These are phyloP conservation scores for Nakazawaea wickerhamii DNA, from an alignment of 805 yeast species.

Conservation along the genomic window DNA sequence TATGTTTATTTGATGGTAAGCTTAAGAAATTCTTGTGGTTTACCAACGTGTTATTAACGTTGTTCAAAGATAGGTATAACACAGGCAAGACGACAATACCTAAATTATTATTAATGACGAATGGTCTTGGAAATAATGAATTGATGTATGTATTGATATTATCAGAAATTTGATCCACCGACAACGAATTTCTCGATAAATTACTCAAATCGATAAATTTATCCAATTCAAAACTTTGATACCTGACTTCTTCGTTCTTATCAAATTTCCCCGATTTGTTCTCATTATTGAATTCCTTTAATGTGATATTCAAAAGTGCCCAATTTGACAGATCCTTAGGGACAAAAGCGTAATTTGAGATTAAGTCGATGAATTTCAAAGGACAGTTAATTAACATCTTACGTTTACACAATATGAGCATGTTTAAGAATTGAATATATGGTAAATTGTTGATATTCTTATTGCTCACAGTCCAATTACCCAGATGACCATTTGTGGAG, in stretches of 20 bases:
- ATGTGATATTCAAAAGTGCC: conserved; percentile 38
- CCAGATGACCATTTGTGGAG: conserved; percentile 10
- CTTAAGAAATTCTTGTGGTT: conserved; percentile 24
- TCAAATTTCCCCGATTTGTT: conserved; percentile 14
- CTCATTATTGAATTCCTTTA: conserved; percentile 38
- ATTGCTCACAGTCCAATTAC: conserved; percentile 16
- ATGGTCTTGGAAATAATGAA: conserved; percentile 20
- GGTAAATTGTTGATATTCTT: conserved; percentile 18
- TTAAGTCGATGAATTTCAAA: conserved; percentile 39
- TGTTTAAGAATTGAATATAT: conserved; percentile 22
- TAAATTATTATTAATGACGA: conserved; percentile 43
- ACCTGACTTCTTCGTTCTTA: neutral
- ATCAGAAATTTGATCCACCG: conserved; percentile 18
- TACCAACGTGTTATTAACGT: conserved; percentile 22
- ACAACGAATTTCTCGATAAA: conserved; percentile 11
- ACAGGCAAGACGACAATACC: conserved; percentile 48
- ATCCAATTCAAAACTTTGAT: conserved; percentile 9
- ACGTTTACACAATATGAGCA: conserved; percentile 41
- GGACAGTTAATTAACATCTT: conserved; percentile 47
- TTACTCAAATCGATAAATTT: conserved; percentile 12
- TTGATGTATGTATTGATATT: conserved; percentile 19
- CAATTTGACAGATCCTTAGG: conserved; percentile 37
- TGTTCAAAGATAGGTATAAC: conserved; percentile 30
- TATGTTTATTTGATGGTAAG: conserved; percentile 28
- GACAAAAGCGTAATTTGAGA: conserved; percentile 40